Base-by-base conservation (phyloP, 1,139 yeast species). In the Pichia sp. region DNA sequence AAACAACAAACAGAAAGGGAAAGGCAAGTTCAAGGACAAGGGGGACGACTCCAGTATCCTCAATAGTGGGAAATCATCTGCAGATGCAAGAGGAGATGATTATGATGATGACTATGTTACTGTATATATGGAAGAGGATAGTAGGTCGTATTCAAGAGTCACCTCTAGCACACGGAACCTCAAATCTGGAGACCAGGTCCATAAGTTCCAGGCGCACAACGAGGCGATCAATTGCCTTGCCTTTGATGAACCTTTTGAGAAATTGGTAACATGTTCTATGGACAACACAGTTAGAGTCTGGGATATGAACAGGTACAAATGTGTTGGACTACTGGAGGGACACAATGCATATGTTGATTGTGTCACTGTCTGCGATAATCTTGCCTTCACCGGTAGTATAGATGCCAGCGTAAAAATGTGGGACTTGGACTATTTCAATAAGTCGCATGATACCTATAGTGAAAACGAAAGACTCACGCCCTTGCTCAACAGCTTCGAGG, bases 241-340 rank as follows among this genome's bases (percentile, higher is more conserved):
- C 61, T 84, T 85, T 66, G 89, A 85, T 64, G 73, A 77, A 44
- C 91, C 91, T 14, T 85, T 83, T 67, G 90, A 90, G 2, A 81
- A 82, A 1, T 66, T 85, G 69, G 93, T 91, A 3, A 80, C 93
- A 14, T 91, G 97, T 0, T 81, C 91, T 4, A 73, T 84, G 63
- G 96, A 90, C 69, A 89, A 85, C 67, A 84, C 90, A 1, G 87
- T 90, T 9, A 79, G 87, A 60, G 87, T 92, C 6, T 90, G 97
- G 96, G 96, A 91, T 72, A 72, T 78, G 69, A 79, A 78, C 58
- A 73, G 77, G 56, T 81, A 77, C 51, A 77, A 72, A 64, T 79
- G 77, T 67, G 67, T 71, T 46, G 81, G 81, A 6, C 64, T 73
- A 43, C 68, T 81, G 53, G 78, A 75, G 56, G 86, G 85, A 20